A percentile compares a stretch with the other conserved stretches of the same genome.
Evolutionary conservation across 2,329 filamentous ascomycete species (phyloP).

Genomic region (Domatiomyces globalis): DNA sequence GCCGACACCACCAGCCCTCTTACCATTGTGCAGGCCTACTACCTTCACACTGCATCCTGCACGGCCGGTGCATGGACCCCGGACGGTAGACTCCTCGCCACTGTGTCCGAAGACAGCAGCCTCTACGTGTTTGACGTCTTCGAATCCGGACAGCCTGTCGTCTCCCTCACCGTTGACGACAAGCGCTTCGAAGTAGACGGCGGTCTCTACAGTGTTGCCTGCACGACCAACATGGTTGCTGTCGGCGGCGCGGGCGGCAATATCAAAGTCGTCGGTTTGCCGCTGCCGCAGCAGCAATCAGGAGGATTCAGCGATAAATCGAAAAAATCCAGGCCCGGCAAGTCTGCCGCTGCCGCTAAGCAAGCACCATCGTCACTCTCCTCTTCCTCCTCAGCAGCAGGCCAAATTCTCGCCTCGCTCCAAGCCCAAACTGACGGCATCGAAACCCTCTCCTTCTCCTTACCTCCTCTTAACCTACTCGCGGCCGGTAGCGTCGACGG

Average conservation of each 20-base stretch:
- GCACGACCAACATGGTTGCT: constrained; percentile 67
- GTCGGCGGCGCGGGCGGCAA: constrained; percentile 78
- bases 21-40: constrained; percentile 79
- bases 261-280: constrained; percentile 73
- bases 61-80: constrained; percentile 85
- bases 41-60: constrained; percentile 71
- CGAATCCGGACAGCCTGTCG: constrained; percentile 49
- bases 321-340: constrained; percentile 33
- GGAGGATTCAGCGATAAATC: constrained; percentile 23
- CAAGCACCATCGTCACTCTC: constrained; percentile 23
- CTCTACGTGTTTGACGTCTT: constrained; percentile 91
- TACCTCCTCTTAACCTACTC: constrained; percentile 46
- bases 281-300: constrained; percentile 34
- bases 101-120: constrained; percentile 74
- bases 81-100: constrained; percentile 73
- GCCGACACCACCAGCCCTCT: constrained; percentile 48
- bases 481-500: constrained; percentile 52
- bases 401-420: constrained; percentile 66
- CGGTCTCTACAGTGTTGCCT: constrained; percentile 73
- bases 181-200: constrained; percentile 87
- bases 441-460: constrained; percentile 56
- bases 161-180: constrained; percentile 65
- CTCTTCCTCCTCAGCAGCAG: constrained; percentile 35
- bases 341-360: background rate
- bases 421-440: constrained; percentile 67